Conservation (phyloP, 768 basidiomycete genomes). For the Rhizopogon roseolus region DNA sequence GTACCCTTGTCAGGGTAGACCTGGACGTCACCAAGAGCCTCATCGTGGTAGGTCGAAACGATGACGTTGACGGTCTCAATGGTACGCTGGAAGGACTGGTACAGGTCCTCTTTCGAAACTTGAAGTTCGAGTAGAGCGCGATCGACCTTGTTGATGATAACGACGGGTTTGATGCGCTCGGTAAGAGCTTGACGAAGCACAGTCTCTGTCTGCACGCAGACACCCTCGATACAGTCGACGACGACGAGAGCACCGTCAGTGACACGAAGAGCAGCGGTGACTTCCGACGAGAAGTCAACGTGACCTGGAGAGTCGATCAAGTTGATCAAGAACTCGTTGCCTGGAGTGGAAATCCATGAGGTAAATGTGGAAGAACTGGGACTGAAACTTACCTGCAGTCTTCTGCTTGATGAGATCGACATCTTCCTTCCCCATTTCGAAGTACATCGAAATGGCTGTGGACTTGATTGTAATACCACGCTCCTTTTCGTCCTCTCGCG, state of each 20-base stretch:
- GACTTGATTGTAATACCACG: slow-evolving; percentile 99
- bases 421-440: slow-evolving; percentile 91
- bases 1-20: slow-evolving; percentile 98
- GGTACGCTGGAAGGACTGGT: slow-evolving; percentile 96
- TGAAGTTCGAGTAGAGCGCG: slow-evolving; percentile 98
- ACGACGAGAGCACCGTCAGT: slow-evolving; percentile 99
- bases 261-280: slow-evolving; percentile 98
- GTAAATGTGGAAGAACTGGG: slow-evolving; percentile 6
- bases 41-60: slow-evolving; percentile 95
- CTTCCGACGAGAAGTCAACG: slow-evolving; percentile 99
- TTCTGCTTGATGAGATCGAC: slow-evolving; percentile 85
- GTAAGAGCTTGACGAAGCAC: slow-evolving; percentile 95
- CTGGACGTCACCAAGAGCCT: slow-evolving; percentile 93
- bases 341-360: slow-evolving; percentile 29
- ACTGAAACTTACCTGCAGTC: slow-evolving; percentile 64
- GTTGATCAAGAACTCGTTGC: slow-evolving; percentile 98
- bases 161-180: slow-evolving; percentile 99
- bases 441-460: slow-evolving; percentile 99
- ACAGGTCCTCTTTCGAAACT: slow-evolving; percentile 93
- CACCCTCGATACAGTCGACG: slow-evolving; percentile 99
- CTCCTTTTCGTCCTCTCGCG: slow-evolving; percentile 97
- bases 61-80: slow-evolving; percentile 98
- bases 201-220: slow-evolving; percentile 99
- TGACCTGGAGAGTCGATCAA: slow-evolving; percentile 99
- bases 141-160: slow-evolving; percentile 99